Evolutionary conservation across 306 rosid species (phyloP), one percentile per base, ranked within the genome.

Genomic region (Sicyos edulis): DNA sequence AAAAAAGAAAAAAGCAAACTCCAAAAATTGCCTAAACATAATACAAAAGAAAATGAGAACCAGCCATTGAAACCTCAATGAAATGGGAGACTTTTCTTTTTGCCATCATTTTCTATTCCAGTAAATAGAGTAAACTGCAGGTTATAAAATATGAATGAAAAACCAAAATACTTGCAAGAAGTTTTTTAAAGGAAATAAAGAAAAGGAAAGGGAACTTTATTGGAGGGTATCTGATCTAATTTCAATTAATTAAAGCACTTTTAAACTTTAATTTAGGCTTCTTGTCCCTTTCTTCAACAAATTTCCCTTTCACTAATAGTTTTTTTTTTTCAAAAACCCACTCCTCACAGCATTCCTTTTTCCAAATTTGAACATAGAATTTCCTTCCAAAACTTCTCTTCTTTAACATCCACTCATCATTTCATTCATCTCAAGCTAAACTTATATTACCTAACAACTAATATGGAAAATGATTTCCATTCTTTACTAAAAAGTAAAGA

Each of bases 301-400:
- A 42, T 64, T 64, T 54, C 11, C 51, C 70, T 40, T 37, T 8
- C 51, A 63, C 51, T 62, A 1, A 10, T 14, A 22, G 22, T 57
- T 57, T 22, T 32, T 9, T 57, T 57, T 22, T 15, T 51, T 11
- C 37, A 40, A 63, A 14, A n/a, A 63, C 26, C 49, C 50, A 64
- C 49, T 8, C 40, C 44, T 16, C 70, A 15, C 16, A 37, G 7
- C 14, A 37, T 8, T 40, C 16, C 15, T 8, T 62, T 62, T 62
- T 62, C 69, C 69, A 62, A 14, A 15, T 61, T 45, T 61, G 37
- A 61, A 61, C 68, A 61, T 26, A 13, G 66, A 59, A 19, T 62
- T 62, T 16, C 14, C 69, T 62, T 37, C 24, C 50, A 37, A 10
- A 62, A 62, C 49, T 17, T 40, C 7, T 64, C 70, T 37, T 9